phyloP scores from a whole-genome alignment of 2,329 filamentous ascomycete genomes.

The Ceratocystiopsis brevicomis region DNA sequence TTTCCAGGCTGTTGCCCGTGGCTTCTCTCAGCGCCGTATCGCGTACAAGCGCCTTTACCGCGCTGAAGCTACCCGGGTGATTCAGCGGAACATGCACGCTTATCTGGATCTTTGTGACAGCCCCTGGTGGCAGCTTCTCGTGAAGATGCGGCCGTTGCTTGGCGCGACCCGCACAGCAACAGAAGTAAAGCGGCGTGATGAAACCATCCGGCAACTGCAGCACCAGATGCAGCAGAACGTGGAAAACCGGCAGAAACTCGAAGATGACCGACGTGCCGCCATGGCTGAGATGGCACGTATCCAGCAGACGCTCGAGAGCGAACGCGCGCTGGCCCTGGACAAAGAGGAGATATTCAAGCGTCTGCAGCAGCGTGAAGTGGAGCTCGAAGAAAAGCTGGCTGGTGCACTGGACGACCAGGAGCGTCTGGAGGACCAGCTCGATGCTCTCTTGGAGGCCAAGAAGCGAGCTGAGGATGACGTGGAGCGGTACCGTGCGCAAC shows the following conservation, averaged over 20 bases:
- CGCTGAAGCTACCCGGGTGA: constrained; percentile 82
- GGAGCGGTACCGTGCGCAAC: constrained; percentile 56
- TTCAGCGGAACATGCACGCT: constrained; percentile 83
- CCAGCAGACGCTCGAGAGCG: constrained; percentile 86
- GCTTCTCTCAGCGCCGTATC: constrained; percentile 71
- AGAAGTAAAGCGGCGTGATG: constrained; percentile 88
- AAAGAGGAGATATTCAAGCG: constrained; percentile 98
- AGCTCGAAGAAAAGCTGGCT: constrained; percentile 81
- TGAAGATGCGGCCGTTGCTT: constrained; percentile 85
- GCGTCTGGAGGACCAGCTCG: constrained; percentile 78
- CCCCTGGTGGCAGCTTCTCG: constrained; percentile 93
- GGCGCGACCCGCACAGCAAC: constrained; percentile 80
- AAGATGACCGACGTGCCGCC: constrained; percentile 77
- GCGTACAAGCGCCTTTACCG: constrained; percentile 89
- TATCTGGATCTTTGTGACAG: constrained; percentile 81
- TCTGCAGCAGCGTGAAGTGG: constrained; percentile 76
- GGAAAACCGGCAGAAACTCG: constrained; percentile 56
- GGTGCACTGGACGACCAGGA: constrained; percentile 90
- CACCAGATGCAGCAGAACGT: constrained; percentile 64
- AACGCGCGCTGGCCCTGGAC: constrained; percentile 84
- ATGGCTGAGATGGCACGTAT: constrained; percentile 76
- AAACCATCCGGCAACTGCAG: constrained; percentile 76
- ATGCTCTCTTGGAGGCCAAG: constrained; percentile 73
- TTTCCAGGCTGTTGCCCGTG: constrained; percentile 83
- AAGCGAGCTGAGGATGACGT: constrained; percentile 75